These are phyloP conservation scores for Syncephalastrum contaminatum DNA, from an alignment of 371 early-diverging fungal species.

Conservation along the genomic window DNA sequence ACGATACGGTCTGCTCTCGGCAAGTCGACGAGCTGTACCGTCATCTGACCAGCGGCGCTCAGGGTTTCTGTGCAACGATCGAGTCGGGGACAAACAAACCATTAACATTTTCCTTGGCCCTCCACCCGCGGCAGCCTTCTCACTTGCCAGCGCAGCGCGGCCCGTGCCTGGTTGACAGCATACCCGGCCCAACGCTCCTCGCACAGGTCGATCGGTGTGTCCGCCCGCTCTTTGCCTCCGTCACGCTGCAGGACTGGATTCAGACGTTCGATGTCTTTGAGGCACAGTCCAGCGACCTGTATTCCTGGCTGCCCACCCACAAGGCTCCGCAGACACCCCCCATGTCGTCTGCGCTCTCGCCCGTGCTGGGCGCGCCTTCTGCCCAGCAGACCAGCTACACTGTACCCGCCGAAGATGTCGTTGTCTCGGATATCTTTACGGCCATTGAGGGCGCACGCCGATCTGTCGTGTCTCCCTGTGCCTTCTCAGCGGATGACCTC, in stretches of 20 bases:
- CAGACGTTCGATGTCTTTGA: slow-evolving; percentile 69
- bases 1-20: slow-evolving; percentile 23
- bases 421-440: slow-evolving; percentile 70
- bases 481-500: slow-evolving; percentile 46
- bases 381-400: slow-evolving; percentile 27
- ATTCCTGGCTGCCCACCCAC: slow-evolving; percentile 72
- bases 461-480: slow-evolving; percentile 37
- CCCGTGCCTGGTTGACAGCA: slow-evolving; percentile 26
- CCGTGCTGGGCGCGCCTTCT: slow-evolving; percentile 27
- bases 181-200: slow-evolving; percentile 23
- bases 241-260: slow-evolving; percentile 74
- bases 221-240: slow-evolving; percentile 51
- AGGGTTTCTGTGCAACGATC: slow-evolving; percentile 19
- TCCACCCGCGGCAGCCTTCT: not conserved
- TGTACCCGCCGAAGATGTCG: slow-evolving; percentile 45
- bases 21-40: slow-evolving; percentile 30
- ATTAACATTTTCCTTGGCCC: slow-evolving; percentile 24
- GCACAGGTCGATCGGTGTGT: slow-evolving; percentile 36
- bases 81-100: slow-evolving; percentile 16
- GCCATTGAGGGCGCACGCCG: slow-evolving; percentile 54
- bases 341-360: slow-evolving; percentile 39
- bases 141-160: slow-evolving; percentile 11
- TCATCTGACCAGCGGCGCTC: slow-evolving; percentile 23
- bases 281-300: slow-evolving; percentile 66
- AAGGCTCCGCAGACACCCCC: slow-evolving; percentile 43